Base-by-base conservation (phyloP, 768 basidiomycete species). In the Fomitopsis serialis region DNA sequence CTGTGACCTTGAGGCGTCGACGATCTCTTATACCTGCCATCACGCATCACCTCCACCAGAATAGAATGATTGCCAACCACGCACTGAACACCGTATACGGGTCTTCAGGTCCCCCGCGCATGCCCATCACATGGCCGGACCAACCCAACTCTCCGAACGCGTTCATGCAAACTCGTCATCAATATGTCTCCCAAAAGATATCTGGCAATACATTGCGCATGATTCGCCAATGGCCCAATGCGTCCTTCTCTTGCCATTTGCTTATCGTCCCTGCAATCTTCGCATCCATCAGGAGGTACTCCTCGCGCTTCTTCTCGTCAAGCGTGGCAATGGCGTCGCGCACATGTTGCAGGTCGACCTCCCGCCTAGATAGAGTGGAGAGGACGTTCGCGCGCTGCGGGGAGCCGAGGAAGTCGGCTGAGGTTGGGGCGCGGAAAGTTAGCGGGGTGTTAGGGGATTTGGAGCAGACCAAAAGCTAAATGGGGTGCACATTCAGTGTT, bases 401-500 rank as follows among this genome's bases (percentile, higher is more conserved):
- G 10, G 89, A 91, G 2, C 81, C 78, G 22, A 87, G 78, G 66
- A 80, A 88, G 65, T 91, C 89, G 1, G 71, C 68, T n/a, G 72
- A 64, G 13, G 58, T 63, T 0, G 84, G 68, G 13, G 72, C 62
- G 32, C 87, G 81, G 75, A 91, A 86, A 12, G 75, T 75, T 46
- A 89, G 63, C 2, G 81, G 76, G 13, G 64, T 61, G 7, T 71
- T 42, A 11, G 83, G 80, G 23, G 74, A 70, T 11, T 5, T 11
- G 0, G 85, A 86, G 68, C 94, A 96, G 71, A 96, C 87, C 61
- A 93, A 79, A 15, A 92, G 87, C 93, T 94, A 54, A 22, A 44
- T 6, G 32, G 12, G 13, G 24, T n/a, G 40, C 24, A 44, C 40
- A 40, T 13, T 45, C 19, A 21, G 49, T 12, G n/a, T n/a, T 6